Base-by-base conservation (phyloP, 306 rosid genomes). In the Cucurbita pepo region DNA sequence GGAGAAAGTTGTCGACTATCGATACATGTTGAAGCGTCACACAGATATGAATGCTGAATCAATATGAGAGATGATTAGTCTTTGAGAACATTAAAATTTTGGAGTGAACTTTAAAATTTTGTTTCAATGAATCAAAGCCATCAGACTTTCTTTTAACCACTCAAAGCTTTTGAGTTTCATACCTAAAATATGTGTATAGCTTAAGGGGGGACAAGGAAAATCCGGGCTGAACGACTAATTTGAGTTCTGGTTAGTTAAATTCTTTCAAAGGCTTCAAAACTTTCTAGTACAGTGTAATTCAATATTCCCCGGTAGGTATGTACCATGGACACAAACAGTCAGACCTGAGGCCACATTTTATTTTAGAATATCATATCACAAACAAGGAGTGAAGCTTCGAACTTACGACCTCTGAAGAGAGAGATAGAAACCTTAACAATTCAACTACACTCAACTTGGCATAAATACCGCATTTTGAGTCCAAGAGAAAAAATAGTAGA, bases 1-100 rank as follows among this genome's bases (percentile, higher is more conserved):
- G 74, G 72, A 94, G 83, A 72, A 94, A 90, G 72, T 86, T 92
- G 18, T 89, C 95, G 61, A 83, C 83, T 54, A 87, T 58, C 6
- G 90, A 85, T 67, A 82, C 90, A 61, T 90, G 98, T 72, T 94
- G 98, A 56, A 90, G 97, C 19, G 98, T 90, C 76, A 94, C 82
- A 48, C 98, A 94, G 71, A 94, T 90, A 63, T 94, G 98, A 81
- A 94, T 75, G 81, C 98, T 94, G 90, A 73, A 83, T 57, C 80
- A 69, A 83, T 58, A 62, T 59, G 6, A 65, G 37, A 5, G 55
- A 44, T 21, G 8, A 48, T 67, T 21, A 67, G 73, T 2, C 37
- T 19, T 41, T 40, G 14, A 10, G 19, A 40, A 63, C 11, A n/a
- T 64, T n/a, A 44, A 65, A 44, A 19, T 3, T 30, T 30, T 30